These are phyloP conservation scores for Sclerotinia trifoliorum DNA, from an alignment of 2,329 filamentous ascomycete species.

Conservation along the genomic window DNA sequence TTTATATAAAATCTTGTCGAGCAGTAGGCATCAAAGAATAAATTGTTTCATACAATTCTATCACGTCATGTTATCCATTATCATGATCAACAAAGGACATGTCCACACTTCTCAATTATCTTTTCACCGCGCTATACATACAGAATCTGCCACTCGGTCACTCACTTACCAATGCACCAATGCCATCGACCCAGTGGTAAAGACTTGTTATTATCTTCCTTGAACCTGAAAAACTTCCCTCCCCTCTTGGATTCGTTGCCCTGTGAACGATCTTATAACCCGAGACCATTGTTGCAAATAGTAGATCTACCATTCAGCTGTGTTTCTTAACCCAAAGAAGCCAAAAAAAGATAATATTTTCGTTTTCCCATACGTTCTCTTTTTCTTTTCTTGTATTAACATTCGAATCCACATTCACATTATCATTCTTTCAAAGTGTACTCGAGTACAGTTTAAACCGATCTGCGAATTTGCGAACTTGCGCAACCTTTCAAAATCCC, in stretches of 20 bases:
- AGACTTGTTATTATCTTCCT: too few species aligned
- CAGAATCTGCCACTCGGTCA: background rate
- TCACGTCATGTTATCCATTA: background rate
- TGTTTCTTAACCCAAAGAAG: background rate
- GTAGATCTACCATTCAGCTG: background rate
- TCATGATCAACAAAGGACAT: background rate
- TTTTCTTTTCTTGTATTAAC: constrained; percentile 31
- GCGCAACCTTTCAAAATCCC: constrained; percentile 22
- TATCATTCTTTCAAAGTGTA: constrained; percentile 15
- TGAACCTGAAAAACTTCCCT: background rate
- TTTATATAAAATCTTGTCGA: too few species aligned
- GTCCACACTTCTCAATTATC: background rate
- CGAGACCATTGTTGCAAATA: background rate
- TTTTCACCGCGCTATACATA: background rate
- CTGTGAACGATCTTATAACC: constrained; percentile 7
- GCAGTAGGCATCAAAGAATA: too few species aligned
- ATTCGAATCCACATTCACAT: constrained; percentile 3
- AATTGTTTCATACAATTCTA: background rate
- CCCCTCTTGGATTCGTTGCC: constrained; percentile 9
- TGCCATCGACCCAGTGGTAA: too few species aligned
- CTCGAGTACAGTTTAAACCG: background rate
- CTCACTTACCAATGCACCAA: background rate
- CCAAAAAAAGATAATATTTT: background rate
- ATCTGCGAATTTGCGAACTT: constrained; percentile 26
- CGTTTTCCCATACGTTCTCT: constrained; percentile 22